phyloP scores from a whole-genome alignment of 345 rosid genomes.

The Eutrema japonicum region DNA sequence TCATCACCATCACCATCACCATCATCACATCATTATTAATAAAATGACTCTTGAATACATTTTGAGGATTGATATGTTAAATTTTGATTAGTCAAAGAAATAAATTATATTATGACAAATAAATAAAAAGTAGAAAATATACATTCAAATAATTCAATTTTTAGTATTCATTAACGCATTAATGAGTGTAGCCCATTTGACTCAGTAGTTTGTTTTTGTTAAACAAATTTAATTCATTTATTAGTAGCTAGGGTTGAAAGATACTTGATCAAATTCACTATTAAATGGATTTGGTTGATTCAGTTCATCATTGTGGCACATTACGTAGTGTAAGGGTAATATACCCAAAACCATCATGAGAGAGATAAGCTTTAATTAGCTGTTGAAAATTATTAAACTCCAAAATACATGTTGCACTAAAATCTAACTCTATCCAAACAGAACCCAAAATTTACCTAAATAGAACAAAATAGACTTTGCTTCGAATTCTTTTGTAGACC shows the following conservation, averaged over 20 bases:
- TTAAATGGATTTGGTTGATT: background rate
- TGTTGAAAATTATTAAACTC: background rate
- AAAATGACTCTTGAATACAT: no score
- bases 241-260: background rate
- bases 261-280: background rate
- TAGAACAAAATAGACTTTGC: constrained; percentile 15
- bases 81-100: no score
- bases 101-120: no score
- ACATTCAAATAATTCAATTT: background rate
- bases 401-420: background rate
- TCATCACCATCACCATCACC: constrained; percentile 17
- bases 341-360: background rate
- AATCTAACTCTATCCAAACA: background rate
- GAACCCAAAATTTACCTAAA: background rate
- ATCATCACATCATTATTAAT: background rate
- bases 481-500: constrained; percentile 13
- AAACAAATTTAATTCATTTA: no score
- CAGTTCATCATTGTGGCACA: background rate
- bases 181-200: background rate
- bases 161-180: background rate
- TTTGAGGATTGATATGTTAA: no score
- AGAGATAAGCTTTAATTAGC: background rate
- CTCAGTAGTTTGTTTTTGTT: background rate
- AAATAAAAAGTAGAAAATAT: background rate
- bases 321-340: background rate